phyloP scores from a whole-genome alignment of 352 stramenopile species.

The Phytophthora boehmeriae region DNA sequence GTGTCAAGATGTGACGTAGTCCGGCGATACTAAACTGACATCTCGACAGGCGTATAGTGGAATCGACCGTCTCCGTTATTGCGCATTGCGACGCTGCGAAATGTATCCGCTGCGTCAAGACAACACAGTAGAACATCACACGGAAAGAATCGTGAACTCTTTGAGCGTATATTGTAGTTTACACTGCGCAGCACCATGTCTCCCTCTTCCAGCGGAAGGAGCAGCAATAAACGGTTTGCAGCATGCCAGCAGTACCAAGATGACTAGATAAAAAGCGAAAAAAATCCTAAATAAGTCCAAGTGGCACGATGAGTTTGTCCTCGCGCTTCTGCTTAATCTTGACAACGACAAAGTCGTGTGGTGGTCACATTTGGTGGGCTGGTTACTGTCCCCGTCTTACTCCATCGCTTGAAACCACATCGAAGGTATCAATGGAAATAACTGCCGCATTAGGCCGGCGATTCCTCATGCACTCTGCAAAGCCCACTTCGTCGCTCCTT shows the following conservation, averaged over 20 bases:
- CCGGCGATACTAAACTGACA: too few relatives aligned
- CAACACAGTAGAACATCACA: slow-evolving; percentile 13
- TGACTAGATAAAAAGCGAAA: slow-evolving; percentile 26
- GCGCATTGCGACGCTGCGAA: slow-evolving; percentile 26
- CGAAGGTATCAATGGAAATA: neutral
- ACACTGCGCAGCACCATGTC: slow-evolving; percentile 35
- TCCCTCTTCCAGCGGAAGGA: slow-evolving; percentile 57
- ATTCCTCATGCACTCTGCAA: neutral
- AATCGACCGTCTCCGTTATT: neutral
- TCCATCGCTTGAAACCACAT: slow-evolving; percentile 22
- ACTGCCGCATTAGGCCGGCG: slow-evolving; percentile 2
- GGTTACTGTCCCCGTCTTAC: slow-evolving; percentile 4
- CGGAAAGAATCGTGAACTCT: slow-evolving; percentile 7
- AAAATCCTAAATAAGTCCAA: slow-evolving; percentile 30
- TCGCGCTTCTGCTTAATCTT: slow-evolving; percentile 19
- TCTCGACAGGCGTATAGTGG: neutral
- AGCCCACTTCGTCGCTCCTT: slow-evolving; percentile 13
- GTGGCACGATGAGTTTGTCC: slow-evolving; percentile 33
- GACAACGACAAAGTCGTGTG: neutral
- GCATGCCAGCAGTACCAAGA: slow-evolving; percentile 14
- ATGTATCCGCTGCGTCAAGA: slow-evolving; percentile 37
- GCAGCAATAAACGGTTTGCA: slow-evolving; percentile 21
- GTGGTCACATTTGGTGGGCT: neutral
- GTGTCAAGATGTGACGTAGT: too few relatives aligned
- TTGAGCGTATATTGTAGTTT: slow-evolving; percentile 49